phyloP scores from a whole-genome alignment of 768 basidiomycete species.

The Kwoniella sp. region DNA sequence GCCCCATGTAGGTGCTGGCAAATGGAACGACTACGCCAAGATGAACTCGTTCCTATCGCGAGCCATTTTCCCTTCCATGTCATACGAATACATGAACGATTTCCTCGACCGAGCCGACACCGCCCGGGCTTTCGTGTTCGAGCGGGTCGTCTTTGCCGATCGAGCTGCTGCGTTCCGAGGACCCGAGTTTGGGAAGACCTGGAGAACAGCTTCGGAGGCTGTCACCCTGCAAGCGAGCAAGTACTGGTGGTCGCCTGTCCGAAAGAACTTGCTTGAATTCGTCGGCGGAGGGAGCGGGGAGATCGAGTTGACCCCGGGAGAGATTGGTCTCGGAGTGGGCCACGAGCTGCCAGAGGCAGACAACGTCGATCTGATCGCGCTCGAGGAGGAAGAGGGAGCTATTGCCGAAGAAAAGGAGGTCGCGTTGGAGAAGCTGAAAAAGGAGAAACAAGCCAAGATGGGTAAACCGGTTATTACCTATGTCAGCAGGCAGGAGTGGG shows the following conservation, averaged over 20 bases:
- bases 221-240: constrained; percentile 73
- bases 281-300: constrained; percentile 61
- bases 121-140: constrained; percentile 72
- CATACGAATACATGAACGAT: constrained; percentile 78
- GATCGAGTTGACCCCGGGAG: constrained; percentile 25
- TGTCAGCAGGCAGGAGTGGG: constrained; percentile 86
- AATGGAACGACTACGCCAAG: constrained; percentile 86
- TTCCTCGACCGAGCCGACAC: constrained; percentile 78
- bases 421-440: constrained; percentile 28
- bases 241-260: constrained; percentile 79
- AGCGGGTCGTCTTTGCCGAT: constrained; percentile 85
- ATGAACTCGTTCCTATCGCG: constrained; percentile 90
- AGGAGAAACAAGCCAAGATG: constrained; percentile 54
- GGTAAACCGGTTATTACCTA: constrained; percentile 86
- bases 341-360: constrained; percentile 24
- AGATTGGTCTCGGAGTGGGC: constrained; percentile 28
- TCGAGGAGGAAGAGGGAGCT: constrained; percentile 40
- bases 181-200: constrained; percentile 67
- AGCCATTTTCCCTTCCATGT: constrained; percentile 75
- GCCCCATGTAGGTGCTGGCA: constrained; percentile 69
- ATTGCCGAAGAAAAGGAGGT: constrained; percentile 55
- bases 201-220: constrained; percentile 74
- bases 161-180: constrained; percentile 81
- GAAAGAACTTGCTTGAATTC: constrained; percentile 72
- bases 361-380: constrained; percentile 39